Percentiles rank a stretch among this genome's conserved stretches.
Evolutionary conservation across 352 stramenopile species (phyloP).

Genomic region (Elongisporangium anandrum): DNA sequence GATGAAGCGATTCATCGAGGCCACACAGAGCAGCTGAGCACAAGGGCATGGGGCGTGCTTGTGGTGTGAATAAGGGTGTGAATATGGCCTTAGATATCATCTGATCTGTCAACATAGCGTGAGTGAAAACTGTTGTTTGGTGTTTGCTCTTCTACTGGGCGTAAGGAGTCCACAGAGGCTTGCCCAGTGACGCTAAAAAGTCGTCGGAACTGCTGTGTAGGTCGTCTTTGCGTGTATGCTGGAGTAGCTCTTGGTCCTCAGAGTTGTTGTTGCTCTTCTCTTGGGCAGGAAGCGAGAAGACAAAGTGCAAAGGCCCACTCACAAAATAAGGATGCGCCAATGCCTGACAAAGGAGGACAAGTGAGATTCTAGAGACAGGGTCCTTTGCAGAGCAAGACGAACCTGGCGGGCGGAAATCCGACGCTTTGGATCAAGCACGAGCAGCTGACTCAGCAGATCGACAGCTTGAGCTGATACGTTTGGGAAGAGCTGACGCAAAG

Average conservation of each 20-base stretch:
- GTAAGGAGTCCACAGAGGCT: conserved; percentile 18
- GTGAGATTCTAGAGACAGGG: background rate
- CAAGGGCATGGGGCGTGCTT: background rate
- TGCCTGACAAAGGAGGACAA: conserved; percentile 11
- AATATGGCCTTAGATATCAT: too few relatives aligned
- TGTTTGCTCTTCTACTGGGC: conserved; percentile 1
- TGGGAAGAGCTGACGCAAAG: conserved; percentile 37
- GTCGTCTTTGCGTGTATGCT: conserved; percentile 5
- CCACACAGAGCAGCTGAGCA: conserved; percentile 30
- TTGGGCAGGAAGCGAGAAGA: conserved; percentile 11
- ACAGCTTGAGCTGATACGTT: conserved; percentile 34
- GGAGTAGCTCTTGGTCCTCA: background rate
- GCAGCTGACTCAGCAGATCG: conserved; percentile 42
- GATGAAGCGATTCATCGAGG: conserved; percentile 75
- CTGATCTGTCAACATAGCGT: background rate
- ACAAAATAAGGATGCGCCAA: conserved; percentile 48
- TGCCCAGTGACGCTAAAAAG: conserved; percentile 27
- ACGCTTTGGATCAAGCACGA: conserved; percentile 25
- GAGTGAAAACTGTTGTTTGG: conserved; percentile 1
- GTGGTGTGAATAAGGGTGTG: conserved; percentile 1
- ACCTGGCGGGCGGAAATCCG: conserved; percentile 44
- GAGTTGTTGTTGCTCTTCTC: background rate
- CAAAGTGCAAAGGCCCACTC: conserved; percentile 14
- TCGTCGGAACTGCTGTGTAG: conserved; percentile 6
- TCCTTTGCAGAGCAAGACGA: background rate